phyloP scores from a whole-genome alignment of 305 asterid species.

The Rubia peregrina region DNA sequence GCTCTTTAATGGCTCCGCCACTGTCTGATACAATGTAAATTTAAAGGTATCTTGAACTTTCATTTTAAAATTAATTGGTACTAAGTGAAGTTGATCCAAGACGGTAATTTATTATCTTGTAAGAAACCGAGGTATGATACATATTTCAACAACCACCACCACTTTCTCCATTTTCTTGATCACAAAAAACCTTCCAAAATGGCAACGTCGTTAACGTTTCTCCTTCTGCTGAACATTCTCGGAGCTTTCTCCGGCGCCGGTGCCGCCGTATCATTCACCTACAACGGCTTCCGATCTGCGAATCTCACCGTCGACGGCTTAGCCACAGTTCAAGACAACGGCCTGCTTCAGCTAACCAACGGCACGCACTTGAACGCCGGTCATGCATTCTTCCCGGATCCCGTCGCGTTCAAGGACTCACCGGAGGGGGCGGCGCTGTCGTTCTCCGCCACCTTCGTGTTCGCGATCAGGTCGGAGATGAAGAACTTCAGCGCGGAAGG shows the following conservation, averaged over 20 bases:
- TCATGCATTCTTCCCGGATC: conserved; percentile 8
- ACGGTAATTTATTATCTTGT: no score
- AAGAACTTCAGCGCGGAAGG: conserved; percentile 6
- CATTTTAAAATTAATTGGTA: no score
- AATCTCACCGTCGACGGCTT: conserved; percentile 1
- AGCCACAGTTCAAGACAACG: not conserved
- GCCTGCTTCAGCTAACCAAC: not conserved
- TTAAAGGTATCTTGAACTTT: no score
- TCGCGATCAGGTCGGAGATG: not conserved
- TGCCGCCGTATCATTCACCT: not conserved
- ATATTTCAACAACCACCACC: not conserved
- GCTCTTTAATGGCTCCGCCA: no score
- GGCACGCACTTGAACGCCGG: not conserved
- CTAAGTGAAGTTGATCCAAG: no score
- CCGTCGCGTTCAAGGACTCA: conserved; percentile 1
- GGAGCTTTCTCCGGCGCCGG: not conserved
- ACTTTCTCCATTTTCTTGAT: not conserved
- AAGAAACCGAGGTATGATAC: no score
- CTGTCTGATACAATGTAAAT: no score
- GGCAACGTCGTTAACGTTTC: not conserved
- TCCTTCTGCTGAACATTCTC: not conserved
- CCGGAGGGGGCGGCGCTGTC: not conserved
- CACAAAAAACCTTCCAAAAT: not conserved
- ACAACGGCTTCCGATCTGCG: conserved; percentile 6
- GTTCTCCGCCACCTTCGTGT: conserved; percentile 3